phyloP scores from a whole-genome alignment of 441 rosid species.

The Populus trichocarpa region DNA sequence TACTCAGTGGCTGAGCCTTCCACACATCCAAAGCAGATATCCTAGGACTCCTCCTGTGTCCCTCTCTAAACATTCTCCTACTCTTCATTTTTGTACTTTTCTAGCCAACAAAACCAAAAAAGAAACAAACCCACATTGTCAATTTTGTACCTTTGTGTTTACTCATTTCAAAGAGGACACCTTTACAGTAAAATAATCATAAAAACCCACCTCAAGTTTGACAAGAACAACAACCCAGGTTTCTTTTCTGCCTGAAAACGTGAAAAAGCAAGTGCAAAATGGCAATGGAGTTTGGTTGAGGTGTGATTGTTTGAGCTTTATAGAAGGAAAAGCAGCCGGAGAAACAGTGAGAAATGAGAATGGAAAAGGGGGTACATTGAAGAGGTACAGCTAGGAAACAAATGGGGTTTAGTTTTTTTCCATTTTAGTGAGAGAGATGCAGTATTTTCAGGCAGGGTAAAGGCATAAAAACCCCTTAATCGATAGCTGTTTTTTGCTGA shows the following conservation, averaged over 20 bases:
- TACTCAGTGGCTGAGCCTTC: slow-evolving; percentile 30
- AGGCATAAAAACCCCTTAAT: slow-evolving; percentile 7
- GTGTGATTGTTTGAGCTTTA: background rate
- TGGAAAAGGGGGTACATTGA: slow-evolving; percentile 3
- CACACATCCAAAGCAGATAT: slow-evolving; percentile 37
- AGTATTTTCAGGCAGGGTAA: slow-evolving; percentile 27
- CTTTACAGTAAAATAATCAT: background rate
- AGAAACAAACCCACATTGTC: slow-evolving; percentile 19
- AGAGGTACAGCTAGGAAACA: slow-evolving; percentile 18
- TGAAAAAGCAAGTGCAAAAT: background rate
- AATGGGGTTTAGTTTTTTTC: slow-evolving; percentile 5
- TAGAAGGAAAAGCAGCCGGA: background rate
- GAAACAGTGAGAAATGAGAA: background rate
- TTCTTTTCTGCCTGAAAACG: background rate
- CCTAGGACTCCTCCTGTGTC: slow-evolving; percentile 47
- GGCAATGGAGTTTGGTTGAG: background rate
- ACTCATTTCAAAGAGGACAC: background rate
- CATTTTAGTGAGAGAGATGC: slow-evolving; percentile 23
- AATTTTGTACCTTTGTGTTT: background rate
- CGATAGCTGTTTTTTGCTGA: background rate
- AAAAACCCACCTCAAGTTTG: slow-evolving; percentile 30
- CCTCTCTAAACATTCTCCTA: slow-evolving; percentile 36
- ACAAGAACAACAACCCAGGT: background rate
- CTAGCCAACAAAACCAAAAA: background rate
- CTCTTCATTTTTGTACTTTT: slow-evolving; percentile 29